phyloP scores from a whole-genome alignment of 2,329 filamentous ascomycete species.

The Tympanopsis confertula region DNA sequence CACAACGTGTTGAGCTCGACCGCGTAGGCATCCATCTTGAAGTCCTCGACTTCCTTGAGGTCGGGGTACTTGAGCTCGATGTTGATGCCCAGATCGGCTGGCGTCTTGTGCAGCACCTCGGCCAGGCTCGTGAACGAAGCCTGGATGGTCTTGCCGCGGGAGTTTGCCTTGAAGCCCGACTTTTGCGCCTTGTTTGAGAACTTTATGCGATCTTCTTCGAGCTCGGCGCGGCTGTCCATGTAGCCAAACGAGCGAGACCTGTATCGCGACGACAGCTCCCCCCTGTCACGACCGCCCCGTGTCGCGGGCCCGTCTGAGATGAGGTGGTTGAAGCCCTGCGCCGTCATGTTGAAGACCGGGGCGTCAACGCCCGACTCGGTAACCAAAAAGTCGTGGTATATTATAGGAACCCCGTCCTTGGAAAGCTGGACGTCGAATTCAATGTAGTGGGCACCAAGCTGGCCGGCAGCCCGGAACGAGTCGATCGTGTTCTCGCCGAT shows the following conservation, averaged over 20 bases:
- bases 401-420: slow-evolving; percentile 96
- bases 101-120: slow-evolving; percentile 79
- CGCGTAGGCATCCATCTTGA: slow-evolving; percentile 92
- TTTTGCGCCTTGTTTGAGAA: slow-evolving; percentile 90
- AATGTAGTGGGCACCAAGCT: slow-evolving; percentile 69
- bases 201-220: slow-evolving; percentile 78
- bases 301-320: slow-evolving; percentile 28
- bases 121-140: slow-evolving; percentile 90
- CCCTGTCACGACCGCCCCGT: slow-evolving; percentile 5
- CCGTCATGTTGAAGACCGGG: slow-evolving; percentile 83
- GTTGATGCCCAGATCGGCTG: slow-evolving; percentile 81
- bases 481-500: slow-evolving; percentile 91
- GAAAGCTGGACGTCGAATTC: slow-evolving; percentile 88
- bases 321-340: slow-evolving; percentile 91
- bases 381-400: slow-evolving; percentile 96
- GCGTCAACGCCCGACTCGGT: slow-evolving; percentile 96
- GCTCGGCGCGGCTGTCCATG: slow-evolving; percentile 32
- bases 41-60: slow-evolving; percentile 87
- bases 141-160: slow-evolving; percentile 86
- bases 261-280: slow-evolving; percentile 19
- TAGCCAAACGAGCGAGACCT: slow-evolving; percentile 51
- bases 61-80: slow-evolving; percentile 99
- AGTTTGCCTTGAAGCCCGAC: slow-evolving; percentile 93
- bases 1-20: slow-evolving; percentile 95
- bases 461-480: slow-evolving; percentile 92